Conservation (phyloP, 176 grass and related monocot species). For the Triticum dicoccoides region DNA sequence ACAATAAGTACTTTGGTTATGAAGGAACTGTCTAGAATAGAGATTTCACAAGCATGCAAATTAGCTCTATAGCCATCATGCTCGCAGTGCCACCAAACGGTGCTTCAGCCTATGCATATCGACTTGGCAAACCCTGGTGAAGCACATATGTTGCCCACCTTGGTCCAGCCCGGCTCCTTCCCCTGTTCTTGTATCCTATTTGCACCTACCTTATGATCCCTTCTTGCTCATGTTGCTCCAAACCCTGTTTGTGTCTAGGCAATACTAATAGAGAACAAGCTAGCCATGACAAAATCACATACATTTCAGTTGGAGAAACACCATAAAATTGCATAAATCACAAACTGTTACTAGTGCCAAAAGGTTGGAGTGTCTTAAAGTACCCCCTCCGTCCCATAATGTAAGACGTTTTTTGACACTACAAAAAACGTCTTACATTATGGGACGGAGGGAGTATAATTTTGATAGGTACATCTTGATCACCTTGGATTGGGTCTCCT, state of each 20-base stretch:
- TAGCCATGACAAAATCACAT: background rate
- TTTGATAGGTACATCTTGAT: no score
- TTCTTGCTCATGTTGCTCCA: background rate
- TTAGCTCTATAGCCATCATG: background rate
- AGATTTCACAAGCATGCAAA: background rate
- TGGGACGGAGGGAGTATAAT: no score
- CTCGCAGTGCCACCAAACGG: background rate
- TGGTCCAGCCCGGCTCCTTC: background rate
- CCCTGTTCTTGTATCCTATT: background rate
- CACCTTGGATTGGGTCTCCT: conserved; percentile 64
- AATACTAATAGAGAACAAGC: background rate
- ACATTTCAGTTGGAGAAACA: background rate
- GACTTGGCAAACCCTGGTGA: background rate
- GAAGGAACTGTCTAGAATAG: background rate
- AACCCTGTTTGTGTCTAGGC: background rate
- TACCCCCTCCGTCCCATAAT: no score
- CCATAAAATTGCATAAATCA: background rate
- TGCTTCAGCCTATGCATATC: background rate
- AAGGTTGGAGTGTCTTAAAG: background rate
- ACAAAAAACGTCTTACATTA: no score
- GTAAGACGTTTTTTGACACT: no score
- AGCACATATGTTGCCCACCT: background rate
- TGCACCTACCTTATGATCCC: background rate
- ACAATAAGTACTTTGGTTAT: background rate
- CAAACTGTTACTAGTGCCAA: background rate